phyloP scores from a whole-genome alignment of 768 basidiomycete genomes.

The Lentinula lateritia region DNA sequence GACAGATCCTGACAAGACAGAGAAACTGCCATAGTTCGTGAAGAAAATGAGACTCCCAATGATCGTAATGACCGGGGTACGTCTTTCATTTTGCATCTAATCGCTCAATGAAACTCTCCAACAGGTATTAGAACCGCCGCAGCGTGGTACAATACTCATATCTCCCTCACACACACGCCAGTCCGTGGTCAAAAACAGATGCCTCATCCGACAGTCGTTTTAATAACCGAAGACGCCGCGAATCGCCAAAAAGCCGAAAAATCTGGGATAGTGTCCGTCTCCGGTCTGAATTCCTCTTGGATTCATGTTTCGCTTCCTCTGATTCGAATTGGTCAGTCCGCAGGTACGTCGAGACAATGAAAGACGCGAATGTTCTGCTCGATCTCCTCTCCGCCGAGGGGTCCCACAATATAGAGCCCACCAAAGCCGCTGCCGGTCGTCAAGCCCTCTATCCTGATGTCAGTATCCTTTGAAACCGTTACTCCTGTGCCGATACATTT shows the following conservation, averaged over 20 bases:
- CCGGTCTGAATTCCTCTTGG: constrained; percentile 39
- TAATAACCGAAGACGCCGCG: constrained; percentile 86
- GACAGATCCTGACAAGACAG: constrained; percentile 28
- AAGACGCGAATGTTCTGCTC: constrained; percentile 57
- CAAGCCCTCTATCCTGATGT: constrained; percentile 76
- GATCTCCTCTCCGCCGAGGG: constrained; percentile 77
- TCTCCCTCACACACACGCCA: constrained; percentile 46
- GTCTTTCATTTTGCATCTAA: constrained; percentile 8
- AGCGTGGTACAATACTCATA: constrained; percentile 80
- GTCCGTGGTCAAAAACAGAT: constrained; percentile 42
- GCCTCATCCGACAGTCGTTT: constrained; percentile 56
- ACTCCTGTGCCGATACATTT: neutral
- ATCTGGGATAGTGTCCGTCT: constrained; percentile 53
- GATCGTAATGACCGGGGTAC: constrained; percentile 92
- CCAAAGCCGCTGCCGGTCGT: constrained; percentile 44
- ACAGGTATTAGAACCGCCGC: constrained; percentile 85
- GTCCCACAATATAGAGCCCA: constrained; percentile 58
- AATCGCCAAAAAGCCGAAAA: constrained; percentile 73
- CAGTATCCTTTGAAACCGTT: constrained; percentile 10
- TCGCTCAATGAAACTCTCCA: neutral
- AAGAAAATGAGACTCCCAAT: constrained; percentile 80
- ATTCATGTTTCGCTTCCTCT: neutral
- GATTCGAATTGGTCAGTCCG: constrained; percentile 39
- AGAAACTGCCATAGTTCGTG: constrained; percentile 74
- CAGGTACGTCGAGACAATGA: constrained; percentile 76